Base-by-base conservation (phyloP, 2,329 filamentous ascomycete genomes). In the Graphilbum sp. region DNA sequence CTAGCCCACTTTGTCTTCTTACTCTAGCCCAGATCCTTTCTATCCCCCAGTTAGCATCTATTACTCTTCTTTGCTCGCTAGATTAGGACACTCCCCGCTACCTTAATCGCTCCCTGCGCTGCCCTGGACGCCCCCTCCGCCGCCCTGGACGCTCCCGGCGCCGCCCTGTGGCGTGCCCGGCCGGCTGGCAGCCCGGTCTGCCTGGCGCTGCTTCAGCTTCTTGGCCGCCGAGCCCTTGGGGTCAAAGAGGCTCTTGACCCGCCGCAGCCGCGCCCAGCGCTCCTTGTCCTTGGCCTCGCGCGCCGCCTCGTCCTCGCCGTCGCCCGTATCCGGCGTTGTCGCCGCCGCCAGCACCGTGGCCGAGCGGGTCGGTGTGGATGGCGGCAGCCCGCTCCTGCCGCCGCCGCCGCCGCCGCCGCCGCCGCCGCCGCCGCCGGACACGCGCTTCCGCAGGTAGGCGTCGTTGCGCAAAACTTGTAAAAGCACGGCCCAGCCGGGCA, bases 231-330 rank as follows among this genome's bases (percentile, higher is more conserved):
- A 60, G 2, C 64, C 66, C 54, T 80, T 83, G 6, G 71, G 65
- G 44, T 79, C 75, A 49, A 85, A 75, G 34, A 81, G 56, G 50
- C 76, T 81, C 63, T 80, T 80, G 41, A 85, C 76, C 41, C 72
- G 69, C 48, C 75, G 68, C 45, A 85, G 57, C 46, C 75, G 67
- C n/a, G 75, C 70, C 78, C 78, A 83, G 45, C 79, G 66, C 55
- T 80, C 75, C 53, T 79, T 79, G 43, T 84, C 79, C 51, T 79
- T 79, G 33, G 59, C 64, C 34, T 66, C 62, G 20, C 64, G 59
- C 0, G 54, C 54, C 30, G 58, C 60, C 34, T 66, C 62, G 17
- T 69, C 61, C 10, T 64, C 56, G 15, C 63, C 64, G 32, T 68
- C 70, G 16, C 20, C 41, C 2, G 25, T 36, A 10, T 27, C 11